These are phyloP conservation scores for Podochytrium sp. DNA, from an alignment of 192 early-diverging fungal genomes.

Conservation along the genomic window DNA sequence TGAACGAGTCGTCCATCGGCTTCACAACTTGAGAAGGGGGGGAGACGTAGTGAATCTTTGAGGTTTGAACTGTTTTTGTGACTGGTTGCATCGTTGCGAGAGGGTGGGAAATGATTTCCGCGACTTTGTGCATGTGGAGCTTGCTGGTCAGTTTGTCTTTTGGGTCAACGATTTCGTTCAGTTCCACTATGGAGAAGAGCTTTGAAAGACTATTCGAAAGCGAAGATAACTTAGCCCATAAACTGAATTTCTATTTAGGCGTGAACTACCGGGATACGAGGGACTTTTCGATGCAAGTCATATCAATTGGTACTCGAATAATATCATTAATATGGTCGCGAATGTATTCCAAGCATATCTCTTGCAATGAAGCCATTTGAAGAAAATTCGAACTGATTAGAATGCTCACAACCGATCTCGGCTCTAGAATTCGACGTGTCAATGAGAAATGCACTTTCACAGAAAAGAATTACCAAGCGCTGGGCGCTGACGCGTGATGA, in stretches of 20 bases:
- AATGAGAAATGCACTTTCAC: no score
- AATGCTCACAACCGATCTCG: constrained; percentile 50
- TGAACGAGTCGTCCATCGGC: neutral
- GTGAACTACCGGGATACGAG: constrained; percentile 42
- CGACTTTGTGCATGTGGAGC: constrained; percentile 10
- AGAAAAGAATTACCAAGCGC: constrained; percentile 39
- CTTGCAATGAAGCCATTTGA: constrained; percentile 52
- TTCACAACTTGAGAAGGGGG: constrained; percentile 19
- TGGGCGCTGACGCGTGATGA: constrained; percentile 42
- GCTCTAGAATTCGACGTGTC: constrained; percentile 38
- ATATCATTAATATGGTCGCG: constrained; percentile 54
- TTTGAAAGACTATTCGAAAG: constrained; percentile 42
- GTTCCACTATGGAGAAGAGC: constrained; percentile 41
- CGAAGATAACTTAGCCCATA: no score
- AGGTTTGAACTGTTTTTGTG: neutral
- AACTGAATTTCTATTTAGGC: no score
- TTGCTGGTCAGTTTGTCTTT: constrained; percentile 49
- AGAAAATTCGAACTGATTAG: constrained; percentile 59
- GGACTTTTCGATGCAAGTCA: constrained; percentile 43
- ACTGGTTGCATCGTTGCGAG: neutral
- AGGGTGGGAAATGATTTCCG: neutral
- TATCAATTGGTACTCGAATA: constrained; percentile 53
- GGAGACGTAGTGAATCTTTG: constrained; percentile 26
- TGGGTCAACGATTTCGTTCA: constrained; percentile 41
- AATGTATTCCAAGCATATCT: constrained; percentile 49